phyloP scores from a whole-genome alignment of 768 basidiomycete genomes.

The Podaxis pistillaris region DNA sequence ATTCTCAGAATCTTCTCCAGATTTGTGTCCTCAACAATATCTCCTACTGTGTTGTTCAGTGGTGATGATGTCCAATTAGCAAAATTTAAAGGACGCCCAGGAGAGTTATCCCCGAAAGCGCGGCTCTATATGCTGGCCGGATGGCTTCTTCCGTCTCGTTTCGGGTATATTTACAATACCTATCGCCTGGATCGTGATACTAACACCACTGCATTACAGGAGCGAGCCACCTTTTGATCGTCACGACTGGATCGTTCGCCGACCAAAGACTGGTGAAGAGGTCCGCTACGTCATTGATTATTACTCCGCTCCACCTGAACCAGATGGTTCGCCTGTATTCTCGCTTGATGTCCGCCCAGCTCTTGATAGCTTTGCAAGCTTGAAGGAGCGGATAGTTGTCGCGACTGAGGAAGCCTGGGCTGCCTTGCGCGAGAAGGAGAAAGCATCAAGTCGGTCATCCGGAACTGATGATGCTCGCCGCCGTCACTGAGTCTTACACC shows the following conservation, averaged over 20 bases:
- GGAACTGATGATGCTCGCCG: background rate
- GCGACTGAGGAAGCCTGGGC: conserved; percentile 73
- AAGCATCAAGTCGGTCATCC: background rate
- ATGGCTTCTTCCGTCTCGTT: conserved; percentile 83
- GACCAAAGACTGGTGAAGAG: conserved; percentile 75
- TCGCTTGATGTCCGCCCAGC: conserved; percentile 95
- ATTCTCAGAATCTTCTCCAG: background rate
- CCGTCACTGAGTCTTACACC: background rate
- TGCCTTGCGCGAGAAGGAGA: conserved; percentile 33
- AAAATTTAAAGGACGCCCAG: conserved; percentile 86
- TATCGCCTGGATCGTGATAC: background rate
- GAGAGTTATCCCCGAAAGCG: conserved; percentile 94
- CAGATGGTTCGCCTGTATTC: conserved; percentile 93
- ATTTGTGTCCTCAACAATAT: background rate
- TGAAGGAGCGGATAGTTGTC: conserved; percentile 69
- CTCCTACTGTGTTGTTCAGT: conserved; percentile 32
- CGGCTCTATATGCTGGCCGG: conserved; percentile 83
- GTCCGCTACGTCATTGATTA: conserved; percentile 98
- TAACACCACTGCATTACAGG: conserved; percentile 39
- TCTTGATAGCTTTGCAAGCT: conserved; percentile 76
- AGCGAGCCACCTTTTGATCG: conserved; percentile 94
- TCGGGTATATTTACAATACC: conserved; percentile 61
- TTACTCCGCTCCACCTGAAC: conserved; percentile 88
- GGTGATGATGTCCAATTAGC: conserved; percentile 72
- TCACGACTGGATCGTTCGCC: conserved; percentile 94